Conservation (phyloP, 2,329 filamentous ascomycete genomes). For the Aspergillus terreus region DNA sequence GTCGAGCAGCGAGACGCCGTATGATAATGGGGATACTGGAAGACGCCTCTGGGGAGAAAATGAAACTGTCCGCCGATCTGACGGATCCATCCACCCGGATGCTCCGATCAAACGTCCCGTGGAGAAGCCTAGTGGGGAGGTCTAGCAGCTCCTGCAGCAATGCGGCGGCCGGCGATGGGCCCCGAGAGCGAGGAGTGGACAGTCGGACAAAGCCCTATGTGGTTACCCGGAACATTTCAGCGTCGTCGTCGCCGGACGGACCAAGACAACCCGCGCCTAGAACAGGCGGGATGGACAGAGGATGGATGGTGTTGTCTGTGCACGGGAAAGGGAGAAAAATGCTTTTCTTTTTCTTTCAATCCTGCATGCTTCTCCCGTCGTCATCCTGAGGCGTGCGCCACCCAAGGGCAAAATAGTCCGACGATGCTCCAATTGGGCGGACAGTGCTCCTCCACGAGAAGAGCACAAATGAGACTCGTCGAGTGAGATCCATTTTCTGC, state of each 20-base stretch:
- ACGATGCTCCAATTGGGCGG: not conserved
- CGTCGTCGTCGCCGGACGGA: not conserved
- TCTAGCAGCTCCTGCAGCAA: conserved; percentile 4
- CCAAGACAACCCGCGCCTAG: not conserved
- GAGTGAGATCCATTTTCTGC: conserved; percentile 10
- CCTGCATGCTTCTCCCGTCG: not conserved
- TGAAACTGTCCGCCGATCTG: too few relatives aligned
- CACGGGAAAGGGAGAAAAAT: too few relatives aligned
- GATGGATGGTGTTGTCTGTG: too few relatives aligned
- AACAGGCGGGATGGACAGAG: too few relatives aligned
- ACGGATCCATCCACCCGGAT: not conserved
- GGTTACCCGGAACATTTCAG: conserved; percentile 17
- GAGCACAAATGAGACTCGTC: conserved; percentile 11
- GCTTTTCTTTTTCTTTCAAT: not conserved
- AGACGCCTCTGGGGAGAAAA: too few relatives aligned
- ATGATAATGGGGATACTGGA: too few relatives aligned
- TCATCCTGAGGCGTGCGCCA: not conserved
- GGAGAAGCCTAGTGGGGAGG: conserved; percentile 1
- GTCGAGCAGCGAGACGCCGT: too few relatives aligned
- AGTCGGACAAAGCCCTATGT: conserved; percentile 25
- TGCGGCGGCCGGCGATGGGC: not conserved
- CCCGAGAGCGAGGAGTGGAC: not conserved
- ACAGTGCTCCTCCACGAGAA: not conserved
- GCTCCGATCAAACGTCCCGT: not conserved
- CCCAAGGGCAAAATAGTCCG: conserved; percentile 1